Conservation (phyloP, 352 stramenopile genomes). For the Phytophthora pinifolia region DNA sequence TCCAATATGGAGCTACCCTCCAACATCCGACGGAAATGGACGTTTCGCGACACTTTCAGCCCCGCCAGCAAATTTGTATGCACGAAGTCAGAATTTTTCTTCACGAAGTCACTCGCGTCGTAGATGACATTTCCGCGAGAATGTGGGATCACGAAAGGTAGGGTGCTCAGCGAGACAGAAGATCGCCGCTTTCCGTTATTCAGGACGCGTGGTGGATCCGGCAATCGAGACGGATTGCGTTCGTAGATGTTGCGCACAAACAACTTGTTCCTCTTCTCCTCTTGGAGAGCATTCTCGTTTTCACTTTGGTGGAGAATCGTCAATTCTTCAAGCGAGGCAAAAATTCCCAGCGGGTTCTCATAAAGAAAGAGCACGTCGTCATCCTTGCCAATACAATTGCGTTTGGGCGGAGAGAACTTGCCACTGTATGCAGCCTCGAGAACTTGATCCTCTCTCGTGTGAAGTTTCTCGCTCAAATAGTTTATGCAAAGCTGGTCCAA, state of each 20-base stretch:
- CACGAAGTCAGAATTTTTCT: conserved; percentile 70
- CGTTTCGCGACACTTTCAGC: conserved; percentile 32
- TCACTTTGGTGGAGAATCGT: conserved; percentile 65
- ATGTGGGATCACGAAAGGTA: conserved; percentile 56
- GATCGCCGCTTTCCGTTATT: conserved; percentile 8
- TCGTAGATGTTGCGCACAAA: conserved; percentile 70
- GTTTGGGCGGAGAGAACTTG: background rate
- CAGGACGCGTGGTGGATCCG: conserved; percentile 22
- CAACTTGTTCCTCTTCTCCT: conserved; percentile 67
- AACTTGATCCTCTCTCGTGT: conserved; percentile 42
- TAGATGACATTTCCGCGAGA: conserved; percentile 51
- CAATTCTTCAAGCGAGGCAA: conserved; percentile 68
- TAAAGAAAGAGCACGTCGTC: conserved; percentile 42
- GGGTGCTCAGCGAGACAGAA: conserved; percentile 5
- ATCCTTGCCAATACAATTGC: conserved; percentile 1
- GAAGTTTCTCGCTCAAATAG: conserved; percentile 81
- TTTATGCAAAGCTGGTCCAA: conserved; percentile 84
- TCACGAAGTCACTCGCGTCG: conserved; percentile 64
- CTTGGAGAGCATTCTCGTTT: conserved; percentile 39
- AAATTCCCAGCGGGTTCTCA: conserved; percentile 57
- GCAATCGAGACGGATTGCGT: conserved; percentile 34
- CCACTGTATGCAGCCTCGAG: conserved; percentile 15
- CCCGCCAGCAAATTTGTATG: conserved; percentile 36
- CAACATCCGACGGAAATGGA: conserved; percentile 34
- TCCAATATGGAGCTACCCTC: conserved; percentile 1